A percentile compares a stretch with the other conserved stretches of the same genome.
phyloP scores from a whole-genome alignment of 805 yeast species.

The Candida tammaniensis region DNA sequence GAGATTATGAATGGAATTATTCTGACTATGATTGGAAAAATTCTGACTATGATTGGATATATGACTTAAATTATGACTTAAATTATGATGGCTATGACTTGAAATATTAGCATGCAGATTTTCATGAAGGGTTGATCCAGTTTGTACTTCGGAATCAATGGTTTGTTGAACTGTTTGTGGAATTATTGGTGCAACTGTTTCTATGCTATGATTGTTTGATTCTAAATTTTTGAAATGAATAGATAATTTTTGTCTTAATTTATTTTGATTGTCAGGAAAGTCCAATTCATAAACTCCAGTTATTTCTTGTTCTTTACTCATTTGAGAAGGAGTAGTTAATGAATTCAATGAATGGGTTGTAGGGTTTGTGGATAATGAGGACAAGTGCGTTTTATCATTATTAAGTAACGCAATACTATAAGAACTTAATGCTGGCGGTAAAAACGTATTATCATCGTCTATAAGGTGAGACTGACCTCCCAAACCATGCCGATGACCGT shows the following conservation, averaged over 20 bases:
- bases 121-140: too few species aligned
- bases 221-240: slow-evolving; percentile 29
- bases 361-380: too few species aligned
- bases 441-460: slow-evolving; percentile 50
- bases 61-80: too few species aligned
- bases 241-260: slow-evolving; percentile 28
- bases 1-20: background rate
- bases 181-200: too few species aligned
- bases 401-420: slow-evolving; percentile 54
- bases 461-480: slow-evolving; percentile 15
- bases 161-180: too few species aligned
- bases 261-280: slow-evolving; percentile 20
- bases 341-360: too few species aligned
- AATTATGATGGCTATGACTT: background rate
- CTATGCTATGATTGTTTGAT: slow-evolving; percentile 4
- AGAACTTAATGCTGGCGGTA: slow-evolving; percentile 60
- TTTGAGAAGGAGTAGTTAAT: too few species aligned
- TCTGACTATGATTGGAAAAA: background rate
- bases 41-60: background rate
- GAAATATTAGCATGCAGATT: too few species aligned
- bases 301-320: too few species aligned
- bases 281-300: slow-evolving; percentile 33
- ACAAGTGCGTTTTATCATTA: slow-evolving; percentile 20
- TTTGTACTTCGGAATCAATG: too few species aligned
- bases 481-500: slow-evolving; percentile 9